Percentiles rank a stretch among this genome's conserved stretches.
Evolutionary conservation across 2,329 filamentous ascomycete genomes (phyloP).

Genomic region (Emergomyces africanus): DNA sequence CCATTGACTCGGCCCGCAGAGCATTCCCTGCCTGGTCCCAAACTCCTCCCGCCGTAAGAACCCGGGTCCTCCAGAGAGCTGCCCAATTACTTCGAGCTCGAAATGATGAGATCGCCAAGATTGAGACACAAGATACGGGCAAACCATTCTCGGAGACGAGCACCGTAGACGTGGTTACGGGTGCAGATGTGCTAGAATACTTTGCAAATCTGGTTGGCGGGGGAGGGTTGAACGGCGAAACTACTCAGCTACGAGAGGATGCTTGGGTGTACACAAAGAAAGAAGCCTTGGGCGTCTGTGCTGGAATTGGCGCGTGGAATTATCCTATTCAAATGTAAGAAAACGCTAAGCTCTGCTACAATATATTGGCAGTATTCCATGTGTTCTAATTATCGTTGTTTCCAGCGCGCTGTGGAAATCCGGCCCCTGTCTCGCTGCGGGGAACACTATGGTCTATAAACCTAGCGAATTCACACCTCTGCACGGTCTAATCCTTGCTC

Average conservation of each 20-base stretch:
- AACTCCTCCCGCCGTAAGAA: conserved; percentile 60
- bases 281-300: conserved; percentile 70
- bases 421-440: conserved; percentile 69
- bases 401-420: conserved; percentile 68
- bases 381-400: neutral
- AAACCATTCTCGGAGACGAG: conserved; percentile 78
- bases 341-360: neutral
- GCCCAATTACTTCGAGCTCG: conserved; percentile 58
- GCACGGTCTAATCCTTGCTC: conserved; percentile 63
- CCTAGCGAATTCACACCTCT: conserved; percentile 77
- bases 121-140: conserved; percentile 77
- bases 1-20: conserved; percentile 54
- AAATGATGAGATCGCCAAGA: conserved; percentile 65
- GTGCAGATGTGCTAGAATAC: conserved; percentile 76
- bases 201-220: conserved; percentile 68
- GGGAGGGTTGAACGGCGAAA: conserved; percentile 69
- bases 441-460: conserved; percentile 87
- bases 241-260: conserved; percentile 57
- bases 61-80: conserved; percentile 65
- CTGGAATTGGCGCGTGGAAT: conserved; percentile 82
- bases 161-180: conserved; percentile 69
- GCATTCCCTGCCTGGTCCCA: conserved; percentile 68
- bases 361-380: neutral
- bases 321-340: conserved; percentile 70
- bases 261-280: conserved; percentile 77